phyloP scores from a whole-genome alignment of 805 yeast genomes.

The Metschnikowia cubensis region DNA sequence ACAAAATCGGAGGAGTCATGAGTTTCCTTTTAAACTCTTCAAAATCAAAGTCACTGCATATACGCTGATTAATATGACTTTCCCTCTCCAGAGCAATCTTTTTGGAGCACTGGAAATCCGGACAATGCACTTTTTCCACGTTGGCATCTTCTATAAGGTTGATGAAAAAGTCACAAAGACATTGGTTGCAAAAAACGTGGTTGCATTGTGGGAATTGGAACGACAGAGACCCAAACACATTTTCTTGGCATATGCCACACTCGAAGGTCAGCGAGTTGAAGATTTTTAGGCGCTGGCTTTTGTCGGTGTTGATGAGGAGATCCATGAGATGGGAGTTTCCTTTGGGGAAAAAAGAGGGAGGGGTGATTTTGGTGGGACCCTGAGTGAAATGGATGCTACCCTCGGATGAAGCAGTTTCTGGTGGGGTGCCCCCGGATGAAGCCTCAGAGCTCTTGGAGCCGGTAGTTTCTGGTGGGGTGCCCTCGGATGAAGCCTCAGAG shows the following conservation, averaged over 20 bases:
- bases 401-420: slow-evolving; percentile 13
- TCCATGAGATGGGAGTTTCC: not conserved
- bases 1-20: slow-evolving; percentile 40
- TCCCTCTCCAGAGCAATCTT: slow-evolving; percentile 15
- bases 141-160: slow-evolving; percentile 45
- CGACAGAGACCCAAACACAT: slow-evolving; percentile 43
- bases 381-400: not conserved
- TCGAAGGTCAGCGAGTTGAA: slow-evolving; percentile 37
- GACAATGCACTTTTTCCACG: slow-evolving; percentile 53
- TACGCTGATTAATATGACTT: not conserved
- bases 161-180: slow-evolving; percentile 14
- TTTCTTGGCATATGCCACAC: slow-evolving; percentile 57
- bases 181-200: slow-evolving; percentile 16
- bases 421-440: too few species aligned
- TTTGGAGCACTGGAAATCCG: slow-evolving; percentile 48
- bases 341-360: not conserved
- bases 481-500: too few species aligned
- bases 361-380: not conserved
- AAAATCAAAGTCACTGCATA: slow-evolving; percentile 17
- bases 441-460: too few species aligned
- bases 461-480: too few species aligned
- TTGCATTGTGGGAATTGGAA: slow-evolving; percentile 25
- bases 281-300: slow-evolving; percentile 16
- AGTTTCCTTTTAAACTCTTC: slow-evolving; percentile 31
- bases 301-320: slow-evolving; percentile 15